Evolutionary conservation across 163 green algal species (phyloP).

Genomic region (Chloromonas sp.): DNA sequence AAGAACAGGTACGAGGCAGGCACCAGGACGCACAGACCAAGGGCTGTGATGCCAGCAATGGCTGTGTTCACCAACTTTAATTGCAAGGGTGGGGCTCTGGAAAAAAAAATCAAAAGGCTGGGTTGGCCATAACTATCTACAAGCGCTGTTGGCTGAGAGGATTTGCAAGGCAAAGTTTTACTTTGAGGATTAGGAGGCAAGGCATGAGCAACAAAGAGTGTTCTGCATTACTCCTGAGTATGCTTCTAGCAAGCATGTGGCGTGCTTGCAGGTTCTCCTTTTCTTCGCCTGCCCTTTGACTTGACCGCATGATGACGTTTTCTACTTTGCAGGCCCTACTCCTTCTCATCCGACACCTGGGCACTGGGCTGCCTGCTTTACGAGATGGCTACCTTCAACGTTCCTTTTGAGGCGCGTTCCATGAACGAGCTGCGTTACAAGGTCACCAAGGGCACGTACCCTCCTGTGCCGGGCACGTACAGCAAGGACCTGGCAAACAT

Average conservation of each 20-base stretch:
- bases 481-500: conserved; percentile 30
- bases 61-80: neutral
- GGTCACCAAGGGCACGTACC: conserved; percentile 35
- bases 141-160: too few species aligned
- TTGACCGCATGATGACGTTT: too few species aligned
- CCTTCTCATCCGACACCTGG: conserved; percentile 69
- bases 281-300: too few species aligned
- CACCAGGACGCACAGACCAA: neutral
- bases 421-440: conserved; percentile 70
- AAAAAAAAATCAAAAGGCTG: neutral
- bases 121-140: too few species aligned
- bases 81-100: neutral
- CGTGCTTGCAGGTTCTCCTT: too few species aligned
- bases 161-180: too few species aligned
- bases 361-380: conserved; percentile 78
- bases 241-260: too few species aligned
- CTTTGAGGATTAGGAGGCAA: too few species aligned
- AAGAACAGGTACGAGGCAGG: conserved; percentile 28
- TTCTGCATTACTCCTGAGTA: too few species aligned
- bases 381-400: conserved; percentile 68
- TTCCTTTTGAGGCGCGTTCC: conserved; percentile 70
- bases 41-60: neutral
- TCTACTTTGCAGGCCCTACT: conserved; percentile 49
- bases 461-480: conserved; percentile 20
- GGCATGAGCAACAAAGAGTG: too few species aligned